Percentiles rank a stretch among this genome's conserved stretches.
These are phyloP conservation scores for Aspergillus fructus DNA, from an alignment of 2,329 filamentous ascomycete genomes.

Conservation along the genomic window DNA sequence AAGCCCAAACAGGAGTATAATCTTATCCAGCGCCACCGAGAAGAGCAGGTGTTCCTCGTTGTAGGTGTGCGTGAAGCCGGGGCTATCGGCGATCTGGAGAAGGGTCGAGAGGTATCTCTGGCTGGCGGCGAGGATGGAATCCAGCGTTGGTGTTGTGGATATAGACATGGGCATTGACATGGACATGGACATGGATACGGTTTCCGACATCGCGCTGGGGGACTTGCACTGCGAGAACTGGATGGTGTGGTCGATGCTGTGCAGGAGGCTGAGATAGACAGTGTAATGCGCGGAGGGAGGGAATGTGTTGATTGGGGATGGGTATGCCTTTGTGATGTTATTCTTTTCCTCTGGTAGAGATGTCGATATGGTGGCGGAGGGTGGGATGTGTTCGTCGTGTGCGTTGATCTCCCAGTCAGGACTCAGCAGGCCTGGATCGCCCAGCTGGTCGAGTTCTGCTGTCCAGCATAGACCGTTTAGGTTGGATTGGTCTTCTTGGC, in stretches of 20 bases:
- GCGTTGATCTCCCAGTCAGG: slow-evolving; percentile 13
- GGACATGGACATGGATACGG: background rate
- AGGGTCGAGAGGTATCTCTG: slow-evolving; percentile 14
- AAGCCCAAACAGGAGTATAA: slow-evolving; percentile 9
- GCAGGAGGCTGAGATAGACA: slow-evolving; percentile 10
- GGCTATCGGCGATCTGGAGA: slow-evolving; percentile 8
- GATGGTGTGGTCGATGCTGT: slow-evolving; percentile 14
- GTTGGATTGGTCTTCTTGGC: background rate
- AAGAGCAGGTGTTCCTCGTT: slow-evolving; percentile 15
- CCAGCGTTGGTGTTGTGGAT: background rate
- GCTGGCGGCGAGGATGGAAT: slow-evolving; percentile 12
- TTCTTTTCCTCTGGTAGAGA: background rate
- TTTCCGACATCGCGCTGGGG: background rate
- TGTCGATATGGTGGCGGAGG: background rate
- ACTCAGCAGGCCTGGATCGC: slow-evolving; percentile 5
- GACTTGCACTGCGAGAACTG: background rate
- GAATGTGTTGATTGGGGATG: background rate
- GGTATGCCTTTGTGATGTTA: background rate
- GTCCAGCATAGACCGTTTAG: slow-evolving; percentile 11
- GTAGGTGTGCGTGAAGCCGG: slow-evolving; percentile 1
- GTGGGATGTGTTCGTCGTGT: background rate
- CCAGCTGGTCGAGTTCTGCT: slow-evolving; percentile 10
- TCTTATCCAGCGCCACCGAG: slow-evolving; percentile 15
- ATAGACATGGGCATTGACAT: too few species aligned
- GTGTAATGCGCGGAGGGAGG: slow-evolving; percentile 1